Evolutionary conservation across 164 flowering plant genomes (phyloP).

Genomic region (grape (Vitis vinifera)): DNA sequence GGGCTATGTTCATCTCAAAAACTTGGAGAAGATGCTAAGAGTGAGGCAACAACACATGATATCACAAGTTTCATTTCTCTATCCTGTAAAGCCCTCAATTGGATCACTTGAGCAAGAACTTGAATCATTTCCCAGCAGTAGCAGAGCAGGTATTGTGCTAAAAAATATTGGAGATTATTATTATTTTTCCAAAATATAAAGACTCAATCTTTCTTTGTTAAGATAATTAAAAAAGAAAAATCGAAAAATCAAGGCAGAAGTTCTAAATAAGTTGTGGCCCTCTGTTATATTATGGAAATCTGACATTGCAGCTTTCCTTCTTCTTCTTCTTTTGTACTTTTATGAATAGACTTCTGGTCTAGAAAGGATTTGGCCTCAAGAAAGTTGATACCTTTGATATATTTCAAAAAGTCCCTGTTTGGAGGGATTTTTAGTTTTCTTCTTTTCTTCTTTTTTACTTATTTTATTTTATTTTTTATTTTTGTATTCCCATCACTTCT

Average conservation of each 20-base stretch:
- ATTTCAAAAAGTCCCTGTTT: too few relatives aligned
- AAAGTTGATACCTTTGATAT: too few relatives aligned
- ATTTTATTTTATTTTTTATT: too few relatives aligned
- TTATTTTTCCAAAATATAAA: neutral
- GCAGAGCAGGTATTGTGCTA: slow-evolving; percentile 51
- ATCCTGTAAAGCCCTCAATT: slow-evolving; percentile 70
- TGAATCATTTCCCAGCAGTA: slow-evolving; percentile 51
- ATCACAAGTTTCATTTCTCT: slow-evolving; percentile 76
- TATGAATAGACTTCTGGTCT: too few relatives aligned
- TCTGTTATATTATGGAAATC: neutral
- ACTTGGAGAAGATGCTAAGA: slow-evolving; percentile 66
- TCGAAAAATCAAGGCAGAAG: too few relatives aligned
- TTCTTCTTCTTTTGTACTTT: neutral
- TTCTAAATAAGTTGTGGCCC: neutral
- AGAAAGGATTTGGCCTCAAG: too few relatives aligned
- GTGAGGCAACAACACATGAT: slow-evolving; percentile 78
- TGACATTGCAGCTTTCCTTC: neutral
- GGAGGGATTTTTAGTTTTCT: too few relatives aligned
- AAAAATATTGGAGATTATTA: too few relatives aligned
- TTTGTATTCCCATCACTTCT: too few relatives aligned
- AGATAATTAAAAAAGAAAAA: too few relatives aligned
- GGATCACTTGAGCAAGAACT: slow-evolving; percentile 70
- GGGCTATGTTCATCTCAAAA: slow-evolving; percentile 52
- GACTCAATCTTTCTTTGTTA: neutral
- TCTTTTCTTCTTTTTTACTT: too few relatives aligned